phyloP scores from a whole-genome alignment of 2,329 filamentous ascomycete species.

The Massarina eburnea region DNA sequence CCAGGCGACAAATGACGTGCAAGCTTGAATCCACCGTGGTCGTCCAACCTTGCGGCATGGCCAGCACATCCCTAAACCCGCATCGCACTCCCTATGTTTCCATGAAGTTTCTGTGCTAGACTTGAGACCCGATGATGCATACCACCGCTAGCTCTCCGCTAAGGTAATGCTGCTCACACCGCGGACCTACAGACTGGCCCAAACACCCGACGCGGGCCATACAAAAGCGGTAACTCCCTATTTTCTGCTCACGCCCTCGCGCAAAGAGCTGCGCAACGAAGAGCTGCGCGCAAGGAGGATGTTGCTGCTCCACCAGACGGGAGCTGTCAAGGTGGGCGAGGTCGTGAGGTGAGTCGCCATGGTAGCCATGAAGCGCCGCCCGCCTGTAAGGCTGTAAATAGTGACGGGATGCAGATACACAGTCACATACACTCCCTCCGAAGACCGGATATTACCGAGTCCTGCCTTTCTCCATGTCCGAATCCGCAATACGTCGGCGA shows the following conservation, averaged over 20 bases:
- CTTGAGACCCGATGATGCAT: background rate
- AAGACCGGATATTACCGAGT: constrained; percentile 86
- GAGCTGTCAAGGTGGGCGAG: constrained; percentile 91
- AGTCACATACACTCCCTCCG: constrained; percentile 85
- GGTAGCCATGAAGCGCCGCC: constrained; percentile 3
- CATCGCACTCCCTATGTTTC: constrained; percentile 5
- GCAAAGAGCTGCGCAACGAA: constrained; percentile 35
- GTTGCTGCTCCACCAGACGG: constrained; percentile 88
- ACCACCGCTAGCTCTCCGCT: constrained; percentile 28
- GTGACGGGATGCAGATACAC: constrained; percentile 60
- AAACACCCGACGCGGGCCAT: constrained; percentile 37
- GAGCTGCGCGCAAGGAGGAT: constrained; percentile 55
- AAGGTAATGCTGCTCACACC: constrained; percentile 48
- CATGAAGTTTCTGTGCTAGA: background rate
- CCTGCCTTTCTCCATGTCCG: constrained; percentile 80
- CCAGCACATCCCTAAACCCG: background rate
- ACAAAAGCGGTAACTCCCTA: constrained; percentile 34
- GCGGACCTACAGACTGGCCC: constrained; percentile 43
- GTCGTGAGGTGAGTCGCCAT: constrained; percentile 70
- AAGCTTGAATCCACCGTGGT: too few species aligned
- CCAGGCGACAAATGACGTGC: constrained; percentile 16
- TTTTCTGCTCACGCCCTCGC: constrained; percentile 35
- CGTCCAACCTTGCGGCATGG: background rate
- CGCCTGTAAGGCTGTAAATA: constrained; percentile 11
- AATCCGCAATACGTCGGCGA: constrained; percentile 87